These are phyloP conservation scores for Aspergillus alliaceus DNA, from an alignment of 2,329 filamentous ascomycete genomes.

Conservation along the genomic window DNA sequence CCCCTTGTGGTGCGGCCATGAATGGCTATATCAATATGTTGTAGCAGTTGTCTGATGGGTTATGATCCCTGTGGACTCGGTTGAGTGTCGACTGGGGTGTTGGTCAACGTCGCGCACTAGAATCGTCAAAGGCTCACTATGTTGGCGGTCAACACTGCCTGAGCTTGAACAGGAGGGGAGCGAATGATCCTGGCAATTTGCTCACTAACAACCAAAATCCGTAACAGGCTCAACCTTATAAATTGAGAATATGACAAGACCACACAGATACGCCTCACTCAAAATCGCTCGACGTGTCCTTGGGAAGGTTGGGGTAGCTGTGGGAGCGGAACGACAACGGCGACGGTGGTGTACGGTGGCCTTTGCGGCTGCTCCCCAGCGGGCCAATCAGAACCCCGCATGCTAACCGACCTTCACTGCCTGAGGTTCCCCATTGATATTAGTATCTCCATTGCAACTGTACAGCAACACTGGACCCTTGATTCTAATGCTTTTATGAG, in stretches of 20 bases:
- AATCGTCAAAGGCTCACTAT: constrained; percentile 24
- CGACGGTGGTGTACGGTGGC: constrained; percentile 38
- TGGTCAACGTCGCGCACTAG: constrained; percentile 13
- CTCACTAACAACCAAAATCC: constrained; percentile 19
- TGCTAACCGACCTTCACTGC: constrained; percentile 17
- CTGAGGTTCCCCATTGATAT: not conserved
- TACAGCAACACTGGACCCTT: too few species aligned
- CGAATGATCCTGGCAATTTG: constrained; percentile 11
- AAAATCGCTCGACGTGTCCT: constrained; percentile 15
- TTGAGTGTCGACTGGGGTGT: constrained; percentile 1
- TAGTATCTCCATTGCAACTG: not conserved
- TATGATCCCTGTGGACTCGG: not conserved
- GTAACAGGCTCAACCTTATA: not conserved
- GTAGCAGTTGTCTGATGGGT: not conserved
- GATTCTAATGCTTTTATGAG: not conserved
- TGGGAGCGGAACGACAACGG: constrained; percentile 11
- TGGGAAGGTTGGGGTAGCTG: constrained; percentile 8
- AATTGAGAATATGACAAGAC: not conserved
- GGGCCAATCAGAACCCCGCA: constrained; percentile 35
- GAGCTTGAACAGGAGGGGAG: constrained; percentile 7
- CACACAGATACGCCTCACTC: constrained; percentile 12
- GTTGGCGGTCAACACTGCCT: constrained; percentile 18
- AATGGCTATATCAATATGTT: constrained; percentile 11
- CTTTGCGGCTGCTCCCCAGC: constrained; percentile 28
- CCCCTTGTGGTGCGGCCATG: constrained; percentile 55